A percentile compares a stretch with the other conserved stretches of the same genome.
Conservation (phyloP, 2,329 filamentous ascomycete species). For the Magnaporthiopsis incrustans region DNA sequence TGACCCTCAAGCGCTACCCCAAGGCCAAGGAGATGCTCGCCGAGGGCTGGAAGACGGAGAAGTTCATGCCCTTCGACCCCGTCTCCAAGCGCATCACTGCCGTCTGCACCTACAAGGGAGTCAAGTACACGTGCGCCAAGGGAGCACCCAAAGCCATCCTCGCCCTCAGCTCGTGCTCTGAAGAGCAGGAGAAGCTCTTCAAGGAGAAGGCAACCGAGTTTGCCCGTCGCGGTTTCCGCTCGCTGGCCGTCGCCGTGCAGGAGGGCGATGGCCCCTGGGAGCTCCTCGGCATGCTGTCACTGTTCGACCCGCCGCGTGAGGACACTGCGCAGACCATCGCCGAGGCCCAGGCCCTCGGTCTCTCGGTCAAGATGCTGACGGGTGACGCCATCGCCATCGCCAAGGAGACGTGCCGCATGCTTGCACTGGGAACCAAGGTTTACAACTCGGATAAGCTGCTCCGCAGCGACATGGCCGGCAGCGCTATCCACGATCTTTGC, state of each 20-base stretch:
- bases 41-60: slow-evolving; percentile 68
- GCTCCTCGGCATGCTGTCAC: slow-evolving; percentile 67
- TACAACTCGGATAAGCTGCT: slow-evolving; percentile 75
- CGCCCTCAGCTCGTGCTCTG: slow-evolving; percentile 58
- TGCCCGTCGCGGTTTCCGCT: slow-evolving; percentile 71
- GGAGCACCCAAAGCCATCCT: slow-evolving; percentile 71
- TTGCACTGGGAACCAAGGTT: slow-evolving; percentile 70
- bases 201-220: slow-evolving; percentile 67
- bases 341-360: slow-evolving; percentile 68
- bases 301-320: slow-evolving; percentile 74
- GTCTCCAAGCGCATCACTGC: slow-evolving; percentile 74
- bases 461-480: slow-evolving; percentile 65
- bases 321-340: slow-evolving; percentile 72
- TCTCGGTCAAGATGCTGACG: slow-evolving; percentile 75
- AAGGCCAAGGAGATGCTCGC: slow-evolving; percentile 69
- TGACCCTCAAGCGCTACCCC: slow-evolving; percentile 68
- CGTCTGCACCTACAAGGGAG: slow-evolving; percentile 59
- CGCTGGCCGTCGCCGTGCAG: slow-evolving; percentile 70
- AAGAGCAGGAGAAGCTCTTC: slow-evolving; percentile 58
- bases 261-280: slow-evolving; percentile 64
- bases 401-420: slow-evolving; percentile 77
- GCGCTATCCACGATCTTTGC: slow-evolving; percentile 67
- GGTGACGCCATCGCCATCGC: slow-evolving; percentile 73
- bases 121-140: slow-evolving; percentile 67
- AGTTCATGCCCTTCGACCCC: slow-evolving; percentile 71